Base-by-base conservation (phyloP, 2,329 filamentous ascomycete species). In the Biscogniauxia sp. region DNA sequence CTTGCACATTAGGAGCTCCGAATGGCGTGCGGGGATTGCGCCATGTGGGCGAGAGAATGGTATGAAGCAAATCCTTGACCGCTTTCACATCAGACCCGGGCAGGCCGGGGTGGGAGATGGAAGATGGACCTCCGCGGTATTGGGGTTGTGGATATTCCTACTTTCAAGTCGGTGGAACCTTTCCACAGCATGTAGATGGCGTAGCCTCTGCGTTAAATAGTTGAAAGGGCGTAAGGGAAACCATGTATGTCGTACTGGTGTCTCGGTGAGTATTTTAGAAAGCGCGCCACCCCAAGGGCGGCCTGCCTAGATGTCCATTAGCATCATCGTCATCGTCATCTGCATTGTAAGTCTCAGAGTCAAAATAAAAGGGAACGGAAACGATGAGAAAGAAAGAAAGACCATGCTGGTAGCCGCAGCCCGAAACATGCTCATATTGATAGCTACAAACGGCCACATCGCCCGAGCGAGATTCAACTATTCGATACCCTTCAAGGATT, bases 1-100 rank as follows among this genome's bases (percentile, higher is more conserved):
- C 52, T 53, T 62, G 61, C 61, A 45, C 37, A 65, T 61, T 65
- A 61, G 61, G 60, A 67, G 63, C 64, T 63, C 63, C 63, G 55
- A 65, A 67, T 66, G 62, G 55, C 61, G 65, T 67, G 65, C 63
- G 65, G 65, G 65, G 64, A 67, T 65, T 57, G 51, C 60, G 62
- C 62, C 62, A 66, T 64, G 62, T 66, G 62, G 61, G 57, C 49
- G 55, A 55, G 26, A 3, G 56, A 62, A 57, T 50, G 54, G 54
- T 23, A 23, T 63, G 56, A 51, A 49, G 57, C 53, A 60, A 52
- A 51, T 53, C 54, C 57, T 45, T 45, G 37, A 45, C 37, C 37
- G 37, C 37, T 45, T n/a, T 45, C 37, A 45, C 37, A 45, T n/a
- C 37, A 45, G 37, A n/a, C 37, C 13, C 37, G 37, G 37, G 15